phyloP scores from a whole-genome alignment of 2,329 filamentous ascomycete genomes.

The Cladophialophora psammophila region DNA sequence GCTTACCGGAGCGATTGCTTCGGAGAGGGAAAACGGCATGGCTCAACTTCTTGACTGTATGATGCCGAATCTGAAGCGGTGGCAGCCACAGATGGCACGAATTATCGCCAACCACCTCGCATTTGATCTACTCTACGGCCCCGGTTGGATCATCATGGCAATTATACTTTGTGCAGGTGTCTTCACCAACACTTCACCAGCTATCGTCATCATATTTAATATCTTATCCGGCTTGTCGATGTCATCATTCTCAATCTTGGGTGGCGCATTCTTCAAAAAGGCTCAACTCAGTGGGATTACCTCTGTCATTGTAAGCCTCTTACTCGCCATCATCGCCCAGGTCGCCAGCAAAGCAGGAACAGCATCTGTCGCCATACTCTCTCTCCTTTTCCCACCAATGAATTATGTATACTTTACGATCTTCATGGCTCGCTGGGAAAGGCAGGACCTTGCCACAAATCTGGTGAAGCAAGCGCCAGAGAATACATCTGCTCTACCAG shows the following conservation, averaged over 20 bases:
- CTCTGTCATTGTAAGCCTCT: constrained; percentile 73
- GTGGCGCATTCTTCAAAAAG: constrained; percentile 83
- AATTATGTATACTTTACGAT: constrained; percentile 84
- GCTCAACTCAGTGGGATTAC: constrained; percentile 87
- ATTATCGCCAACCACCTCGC: constrained; percentile 80
- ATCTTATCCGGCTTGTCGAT: constrained; percentile 78
- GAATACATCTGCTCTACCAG: constrained; percentile 73
- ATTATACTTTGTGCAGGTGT: constrained; percentile 69
- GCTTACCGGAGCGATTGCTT: constrained; percentile 82
- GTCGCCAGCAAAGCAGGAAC: constrained; percentile 70
- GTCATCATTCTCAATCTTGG: constrained; percentile 80
- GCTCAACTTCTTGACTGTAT: constrained; percentile 88
- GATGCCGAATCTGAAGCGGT: constrained; percentile 77
- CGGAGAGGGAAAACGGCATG: constrained; percentile 86
- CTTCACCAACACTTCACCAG: constrained; percentile 69
- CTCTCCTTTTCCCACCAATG: constrained; percentile 83
- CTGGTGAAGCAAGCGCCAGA: constrained; percentile 68
- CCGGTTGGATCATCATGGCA: constrained; percentile 81
- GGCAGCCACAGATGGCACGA: constrained; percentile 80
- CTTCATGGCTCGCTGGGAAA: constrained; percentile 78
- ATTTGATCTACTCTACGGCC: constrained; percentile 80
- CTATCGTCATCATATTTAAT: constrained; percentile 75
- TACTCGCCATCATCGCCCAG: constrained; percentile 84
- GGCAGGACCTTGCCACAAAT: constrained; percentile 65
- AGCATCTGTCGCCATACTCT: constrained; percentile 71